These are phyloP conservation scores for Macrocybe gigantea DNA, from an alignment of 768 basidiomycete genomes.

Conservation along the genomic window DNA sequence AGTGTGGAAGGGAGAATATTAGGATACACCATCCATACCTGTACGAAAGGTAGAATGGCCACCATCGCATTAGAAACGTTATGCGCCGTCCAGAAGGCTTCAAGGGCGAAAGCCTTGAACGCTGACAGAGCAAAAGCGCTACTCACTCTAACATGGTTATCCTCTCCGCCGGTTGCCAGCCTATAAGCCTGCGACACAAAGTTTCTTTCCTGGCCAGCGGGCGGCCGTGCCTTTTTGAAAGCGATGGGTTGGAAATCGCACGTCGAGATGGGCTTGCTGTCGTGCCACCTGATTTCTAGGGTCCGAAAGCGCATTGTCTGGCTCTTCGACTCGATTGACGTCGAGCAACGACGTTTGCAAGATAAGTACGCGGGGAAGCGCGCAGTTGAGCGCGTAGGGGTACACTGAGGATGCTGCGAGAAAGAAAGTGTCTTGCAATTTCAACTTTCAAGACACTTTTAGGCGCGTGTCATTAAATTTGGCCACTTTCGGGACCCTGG, in stretches of 20 bases:
- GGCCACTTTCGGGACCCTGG: background rate
- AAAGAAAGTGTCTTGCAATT: background rate
- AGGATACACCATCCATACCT: constrained; percentile 96
- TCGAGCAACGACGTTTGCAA: no score
- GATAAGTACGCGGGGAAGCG: no score
- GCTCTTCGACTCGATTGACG: constrained; percentile 11
- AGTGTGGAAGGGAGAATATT: constrained; percentile 71
- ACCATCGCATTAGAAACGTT: constrained; percentile 4
- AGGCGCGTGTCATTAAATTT: constrained; percentile 4
- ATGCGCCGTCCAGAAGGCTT: no score
- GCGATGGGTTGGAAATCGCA: constrained; percentile 91
- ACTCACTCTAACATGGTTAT: constrained; percentile 94
- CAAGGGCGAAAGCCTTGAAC: no score
- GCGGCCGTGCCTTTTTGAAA: constrained; percentile 75
- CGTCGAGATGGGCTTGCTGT: constrained; percentile 90
- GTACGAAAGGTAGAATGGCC: constrained; percentile 1
- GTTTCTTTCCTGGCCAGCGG: constrained; percentile 40
- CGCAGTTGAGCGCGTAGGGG: constrained; percentile 1
- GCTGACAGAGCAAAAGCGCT: background rate
- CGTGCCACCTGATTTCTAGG: constrained; percentile 95
- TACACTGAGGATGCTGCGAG: constrained; percentile 5
- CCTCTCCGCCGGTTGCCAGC: constrained; percentile 92
- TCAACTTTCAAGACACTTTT: background rate
- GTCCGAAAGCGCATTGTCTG: constrained; percentile 75
- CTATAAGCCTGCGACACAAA: constrained; percentile 76